Base-by-base conservation (phyloP, 345 rosid genomes). In the Hibiscus mutabilis region DNA sequence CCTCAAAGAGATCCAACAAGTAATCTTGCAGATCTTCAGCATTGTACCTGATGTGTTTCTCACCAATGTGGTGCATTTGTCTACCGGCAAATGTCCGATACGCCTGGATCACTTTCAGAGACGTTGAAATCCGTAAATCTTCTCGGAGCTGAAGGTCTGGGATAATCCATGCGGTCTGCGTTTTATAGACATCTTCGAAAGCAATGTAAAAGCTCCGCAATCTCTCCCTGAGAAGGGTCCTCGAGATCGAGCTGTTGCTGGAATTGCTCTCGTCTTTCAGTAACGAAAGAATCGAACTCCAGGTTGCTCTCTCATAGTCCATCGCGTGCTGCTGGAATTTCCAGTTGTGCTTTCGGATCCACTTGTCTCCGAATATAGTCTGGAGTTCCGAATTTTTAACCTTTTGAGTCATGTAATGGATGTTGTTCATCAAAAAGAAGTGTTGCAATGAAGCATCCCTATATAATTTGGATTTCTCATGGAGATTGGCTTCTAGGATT, bases 321-420 rank as follows among this genome's bases (percentile, higher is more conserved):
- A 85, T 76, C 5, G 89, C 94, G 7, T 88, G 89, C 79, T 91
- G 89, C 56, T 88, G 97, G 79, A 91, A 85, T 69, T 87, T 91
- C 89, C 89, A 77, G 76, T 88, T 91, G 77, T 81, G 90, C 77
- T 86, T 91, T 44, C 92, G 78, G 66, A 80, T 86, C 98, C 98
- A 93, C 21, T 84, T 86, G 57, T 87, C 94, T 24, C 89, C 92
- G 0, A 91, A 89, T 46, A 88, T 76, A 35, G 53, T 77, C 70
- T 84, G 75, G 33, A 93, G 90, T 68, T 89, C 94, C 0, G 96
- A 88, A 56, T 82, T 81, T 72, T 82, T 80, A 57, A 88, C 92
- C 78, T 93, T 93, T 55, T 88, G 82, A 11, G 94, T 84, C 88
- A 93, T 91, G 88, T 93, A 93, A 74, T 93, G 86, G 24, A 93